Conservation (phyloP, 2,329 filamentous ascomycete species). For the Orbilia ellipsospora region DNA sequence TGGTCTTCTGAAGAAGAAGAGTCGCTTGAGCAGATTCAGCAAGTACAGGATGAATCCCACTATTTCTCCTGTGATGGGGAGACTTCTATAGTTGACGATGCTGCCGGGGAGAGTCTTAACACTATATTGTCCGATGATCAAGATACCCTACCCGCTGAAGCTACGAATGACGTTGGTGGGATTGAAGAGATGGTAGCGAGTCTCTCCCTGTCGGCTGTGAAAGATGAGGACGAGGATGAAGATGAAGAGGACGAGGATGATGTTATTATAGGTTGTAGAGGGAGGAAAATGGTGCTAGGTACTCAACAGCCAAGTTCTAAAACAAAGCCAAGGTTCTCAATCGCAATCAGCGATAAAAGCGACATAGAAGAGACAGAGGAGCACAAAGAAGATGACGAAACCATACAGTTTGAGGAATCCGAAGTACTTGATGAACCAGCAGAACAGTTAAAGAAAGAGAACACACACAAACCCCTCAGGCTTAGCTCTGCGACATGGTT, state of each 20-base stretch:
- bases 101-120: background rate
- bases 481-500: conserved; percentile 21
- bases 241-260: conserved; percentile 10
- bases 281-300: conserved; percentile 15
- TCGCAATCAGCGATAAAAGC: conserved; percentile 27
- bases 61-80: conserved; percentile 45
- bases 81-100: conserved; percentile 4
- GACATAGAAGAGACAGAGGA: background rate
- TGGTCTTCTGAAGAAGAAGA: conserved; percentile 1
- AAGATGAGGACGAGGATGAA: conserved; percentile 35
- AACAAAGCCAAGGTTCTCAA: background rate
- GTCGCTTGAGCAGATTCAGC: background rate
- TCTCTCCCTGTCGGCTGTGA: background rate
- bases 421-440: no score
- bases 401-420: no score
- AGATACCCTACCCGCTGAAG: background rate
- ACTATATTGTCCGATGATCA: background rate
- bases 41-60: conserved; percentile 28
- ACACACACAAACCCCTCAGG: conserved; percentile 28
- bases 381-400: background rate
- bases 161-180: background rate
- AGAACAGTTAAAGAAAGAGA: background rate
- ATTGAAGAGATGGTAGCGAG: conserved; percentile 5
- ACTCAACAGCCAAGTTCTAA: conserved; percentile 5
- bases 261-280: conserved; percentile 31